Percentiles rank a stretch among this genome's conserved stretches.
Evolutionary conservation across 2,329 filamentous ascomycete genomes (phyloP).

Genomic region (Penicillium psychrosexuale): DNA sequence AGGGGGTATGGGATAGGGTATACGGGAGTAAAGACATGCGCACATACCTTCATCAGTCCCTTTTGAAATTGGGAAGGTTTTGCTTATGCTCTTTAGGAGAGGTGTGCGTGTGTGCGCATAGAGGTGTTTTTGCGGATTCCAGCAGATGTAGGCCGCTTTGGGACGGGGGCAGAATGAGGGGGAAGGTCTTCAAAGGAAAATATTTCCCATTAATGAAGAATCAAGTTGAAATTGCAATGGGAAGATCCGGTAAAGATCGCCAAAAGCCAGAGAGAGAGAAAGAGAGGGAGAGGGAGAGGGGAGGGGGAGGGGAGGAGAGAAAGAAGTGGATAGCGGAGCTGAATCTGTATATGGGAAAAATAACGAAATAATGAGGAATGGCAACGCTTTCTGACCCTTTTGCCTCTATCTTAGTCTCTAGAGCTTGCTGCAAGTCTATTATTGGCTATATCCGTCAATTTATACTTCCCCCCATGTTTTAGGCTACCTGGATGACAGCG

Average conservation of each 20-base stretch:
- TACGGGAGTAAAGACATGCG: conserved; percentile 3
- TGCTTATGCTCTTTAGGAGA: conserved; percentile 3
- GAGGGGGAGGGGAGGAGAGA: conserved; percentile 9
- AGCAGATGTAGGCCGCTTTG: conserved; percentile 8
- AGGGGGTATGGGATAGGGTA: not conserved
- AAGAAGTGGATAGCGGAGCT: conserved; percentile 21
- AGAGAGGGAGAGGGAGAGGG: conserved; percentile 6
- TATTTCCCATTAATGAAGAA: not conserved
- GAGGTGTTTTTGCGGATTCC: conserved; percentile 18
- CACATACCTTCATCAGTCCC: conserved; percentile 31
- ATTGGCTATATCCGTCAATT: not conserved
- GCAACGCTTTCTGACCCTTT: not conserved
- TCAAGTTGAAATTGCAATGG: not conserved
- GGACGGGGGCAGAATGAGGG: conserved; percentile 10
- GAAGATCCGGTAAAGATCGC: not conserved
- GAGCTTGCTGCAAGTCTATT: not conserved
- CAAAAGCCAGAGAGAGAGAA: conserved; percentile 1
- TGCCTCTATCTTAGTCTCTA: not conserved
- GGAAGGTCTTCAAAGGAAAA: conserved; percentile 2
- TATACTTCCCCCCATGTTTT: not conserved
- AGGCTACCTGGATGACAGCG: not conserved
- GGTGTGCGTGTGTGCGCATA: conserved; percentile 21
- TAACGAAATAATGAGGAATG: conserved; percentile 4
- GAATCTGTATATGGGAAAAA: conserved; percentile 15
- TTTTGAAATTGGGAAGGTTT: conserved; percentile 20